These are phyloP conservation scores for Gloeopeniophorella convolvens DNA, from an alignment of 768 basidiomycete genomes.

Conservation along the genomic window DNA sequence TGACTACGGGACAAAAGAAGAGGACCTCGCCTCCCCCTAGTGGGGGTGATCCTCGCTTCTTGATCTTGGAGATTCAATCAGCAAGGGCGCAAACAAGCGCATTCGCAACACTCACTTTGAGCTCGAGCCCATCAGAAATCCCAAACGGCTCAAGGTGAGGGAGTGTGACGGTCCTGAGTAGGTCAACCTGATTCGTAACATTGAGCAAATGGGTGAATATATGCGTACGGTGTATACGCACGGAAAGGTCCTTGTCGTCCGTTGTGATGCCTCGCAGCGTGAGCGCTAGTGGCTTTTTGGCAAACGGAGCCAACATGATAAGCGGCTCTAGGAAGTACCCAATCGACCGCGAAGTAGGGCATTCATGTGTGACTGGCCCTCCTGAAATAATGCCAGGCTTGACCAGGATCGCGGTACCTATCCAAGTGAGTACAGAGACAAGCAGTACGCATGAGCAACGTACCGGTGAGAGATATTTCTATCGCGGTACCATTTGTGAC, in stretches of 20 bases:
- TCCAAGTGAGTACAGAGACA: background rate
- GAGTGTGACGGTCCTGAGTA: slow-evolving; percentile 83
- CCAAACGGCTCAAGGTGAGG: slow-evolving; percentile 90
- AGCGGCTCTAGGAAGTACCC: slow-evolving; percentile 94
- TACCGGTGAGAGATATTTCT: slow-evolving; percentile 94
- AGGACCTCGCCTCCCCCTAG: slow-evolving; percentile 90
- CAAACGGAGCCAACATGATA: slow-evolving; percentile 85
- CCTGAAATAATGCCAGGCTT: slow-evolving; percentile 91
- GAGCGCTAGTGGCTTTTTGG: slow-evolving; percentile 78
- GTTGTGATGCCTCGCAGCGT: slow-evolving; percentile 89
- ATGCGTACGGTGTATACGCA: slow-evolving; percentile 30
- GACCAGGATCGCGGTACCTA: slow-evolving; percentile 86
- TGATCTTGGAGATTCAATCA: slow-evolving; percentile 55
- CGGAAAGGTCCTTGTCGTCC: slow-evolving; percentile 87
- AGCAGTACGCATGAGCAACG: slow-evolving; percentile 17
- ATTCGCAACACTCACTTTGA: slow-evolving; percentile 48
- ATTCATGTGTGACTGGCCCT: slow-evolving; percentile 77
- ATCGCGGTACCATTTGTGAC: slow-evolving; percentile 90
- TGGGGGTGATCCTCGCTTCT: slow-evolving; percentile 88
- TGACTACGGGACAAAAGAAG: slow-evolving; percentile 88
- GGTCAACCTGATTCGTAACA: slow-evolving; percentile 57
- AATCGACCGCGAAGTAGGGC: slow-evolving; percentile 79
- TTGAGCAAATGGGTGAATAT: background rate
- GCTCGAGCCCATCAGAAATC: slow-evolving; percentile 82
- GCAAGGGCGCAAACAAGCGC: background rate